Conservation (phyloP, 305 asterid genomes). For the Fraxinus paxiana region DNA sequence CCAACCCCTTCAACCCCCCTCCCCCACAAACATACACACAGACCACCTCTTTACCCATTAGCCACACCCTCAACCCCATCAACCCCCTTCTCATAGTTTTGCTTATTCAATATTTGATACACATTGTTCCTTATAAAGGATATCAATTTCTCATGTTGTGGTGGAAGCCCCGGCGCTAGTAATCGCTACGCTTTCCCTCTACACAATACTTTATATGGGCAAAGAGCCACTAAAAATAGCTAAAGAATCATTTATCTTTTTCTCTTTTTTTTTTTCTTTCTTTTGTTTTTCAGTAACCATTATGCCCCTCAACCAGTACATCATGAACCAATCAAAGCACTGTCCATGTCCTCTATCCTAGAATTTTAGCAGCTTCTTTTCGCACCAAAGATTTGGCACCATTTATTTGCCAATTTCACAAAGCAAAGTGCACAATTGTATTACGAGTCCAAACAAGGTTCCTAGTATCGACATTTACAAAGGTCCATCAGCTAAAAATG, state of each 20-base stretch:
- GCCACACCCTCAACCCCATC: not conserved
- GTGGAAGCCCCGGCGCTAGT: not conserved
- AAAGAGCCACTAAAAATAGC: not conserved
- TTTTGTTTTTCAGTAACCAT: not conserved
- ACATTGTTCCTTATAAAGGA: not conserved
- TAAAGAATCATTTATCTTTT: not conserved
- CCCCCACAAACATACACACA: not conserved
- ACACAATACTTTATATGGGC: not conserved
- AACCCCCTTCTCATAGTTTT: not conserved
- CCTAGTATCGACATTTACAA: not conserved
- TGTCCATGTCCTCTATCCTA: not conserved
- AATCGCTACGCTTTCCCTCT: not conserved
- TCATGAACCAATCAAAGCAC: not conserved
- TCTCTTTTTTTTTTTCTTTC: not conserved
- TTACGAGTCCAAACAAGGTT: not conserved
- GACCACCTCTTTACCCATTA: not conserved
- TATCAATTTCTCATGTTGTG: not conserved
- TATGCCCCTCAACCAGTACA: not conserved
- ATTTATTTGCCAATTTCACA: slow-evolving; percentile 1
- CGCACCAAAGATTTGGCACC: not conserved
- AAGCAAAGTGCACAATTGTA: slow-evolving; percentile 1
- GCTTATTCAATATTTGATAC: not conserved
- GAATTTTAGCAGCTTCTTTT: not conserved
- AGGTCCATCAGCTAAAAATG: slow-evolving; percentile 8
- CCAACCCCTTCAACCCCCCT: not conserved